Percentiles rank a stretch among this genome's conserved stretches.
phyloP scores from a whole-genome alignment of 495 filamentous ascomycete genomes.

The Diplogelasinospora grovesii region DNA sequence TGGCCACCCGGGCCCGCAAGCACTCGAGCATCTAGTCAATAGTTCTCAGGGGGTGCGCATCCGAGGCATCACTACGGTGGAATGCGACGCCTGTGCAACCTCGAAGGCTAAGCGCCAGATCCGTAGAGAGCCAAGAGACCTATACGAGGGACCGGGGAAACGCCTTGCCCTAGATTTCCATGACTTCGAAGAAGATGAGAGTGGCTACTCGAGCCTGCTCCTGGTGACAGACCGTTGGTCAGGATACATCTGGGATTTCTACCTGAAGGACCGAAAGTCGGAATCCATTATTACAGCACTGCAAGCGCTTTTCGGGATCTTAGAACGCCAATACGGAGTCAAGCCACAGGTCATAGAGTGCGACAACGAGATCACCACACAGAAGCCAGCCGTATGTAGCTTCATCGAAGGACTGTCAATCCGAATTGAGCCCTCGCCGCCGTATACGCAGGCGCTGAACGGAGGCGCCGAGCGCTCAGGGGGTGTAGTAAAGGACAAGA shows the following conservation, averaged over 20 bases:
- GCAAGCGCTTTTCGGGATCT: not conserved
- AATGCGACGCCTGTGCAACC: not conserved
- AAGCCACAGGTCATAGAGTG: not conserved
- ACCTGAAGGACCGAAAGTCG: not conserved
- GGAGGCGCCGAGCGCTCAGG: too few relatives aligned
- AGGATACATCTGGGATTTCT: not conserved
- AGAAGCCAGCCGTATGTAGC: too few relatives aligned
- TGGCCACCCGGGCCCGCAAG: slow-evolving; percentile 1
- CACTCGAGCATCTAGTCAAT: not conserved
- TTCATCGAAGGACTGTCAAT: too few relatives aligned
- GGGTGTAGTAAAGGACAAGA: too few relatives aligned
- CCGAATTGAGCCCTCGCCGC: too few relatives aligned
- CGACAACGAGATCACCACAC: too few relatives aligned
- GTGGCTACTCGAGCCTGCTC: not conserved
- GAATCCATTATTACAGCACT: not conserved
- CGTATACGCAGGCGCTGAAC: too few relatives aligned
- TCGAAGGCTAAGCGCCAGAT: not conserved
- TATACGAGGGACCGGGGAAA: not conserved
- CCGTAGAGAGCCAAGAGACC: not conserved
- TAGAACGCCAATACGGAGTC: not conserved
- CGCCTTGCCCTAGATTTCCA: not conserved
- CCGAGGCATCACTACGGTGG: not conserved
- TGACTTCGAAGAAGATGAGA: not conserved
- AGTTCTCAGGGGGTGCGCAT: not conserved
- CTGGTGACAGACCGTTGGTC: not conserved